phyloP scores from a whole-genome alignment of 2,329 filamentous ascomycete species.

The Sclerotiophoma versabilis region DNA sequence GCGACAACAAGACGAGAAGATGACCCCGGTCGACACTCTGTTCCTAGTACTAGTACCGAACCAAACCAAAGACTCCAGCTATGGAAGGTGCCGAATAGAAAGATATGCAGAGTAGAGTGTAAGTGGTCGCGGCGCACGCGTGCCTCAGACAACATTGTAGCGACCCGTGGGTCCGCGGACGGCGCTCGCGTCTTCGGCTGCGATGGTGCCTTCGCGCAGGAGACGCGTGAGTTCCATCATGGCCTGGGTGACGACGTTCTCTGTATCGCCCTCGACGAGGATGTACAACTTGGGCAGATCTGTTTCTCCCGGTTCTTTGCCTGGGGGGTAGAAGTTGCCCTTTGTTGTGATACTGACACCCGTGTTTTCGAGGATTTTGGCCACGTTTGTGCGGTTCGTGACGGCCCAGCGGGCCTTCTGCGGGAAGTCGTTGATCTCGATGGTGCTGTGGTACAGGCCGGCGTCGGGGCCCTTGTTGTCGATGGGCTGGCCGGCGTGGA shows the following conservation, averaged over 20 bases:
- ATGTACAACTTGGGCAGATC: conserved; percentile 96
- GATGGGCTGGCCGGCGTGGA: conserved; percentile 90
- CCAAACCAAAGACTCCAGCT: not conserved
- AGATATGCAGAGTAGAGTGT: too few relatives aligned
- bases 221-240: conserved; percentile 89
- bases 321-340: conserved; percentile 83
- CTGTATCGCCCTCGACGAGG: conserved; percentile 95
- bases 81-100: not conserved
- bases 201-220: conserved; percentile 87
- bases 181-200: conserved; percentile 81
- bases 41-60: too few relatives aligned
- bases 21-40: not conserved
- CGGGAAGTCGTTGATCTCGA: conserved; percentile 99
- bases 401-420: conserved; percentile 99
- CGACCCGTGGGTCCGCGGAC: conserved; percentile 79
- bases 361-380: conserved; percentile 94
- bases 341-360: conserved; percentile 98
- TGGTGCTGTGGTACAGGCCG: conserved; percentile 92
- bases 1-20: not conserved
- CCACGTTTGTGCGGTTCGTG: conserved; percentile 97
- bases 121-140: too few relatives aligned
- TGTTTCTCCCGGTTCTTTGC: conserved; percentile 76
- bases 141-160: conserved; percentile 72
- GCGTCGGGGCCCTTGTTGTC: conserved; percentile 99
- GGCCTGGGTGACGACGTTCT: conserved; percentile 87